These are phyloP conservation scores for Paracorniculantispora psalliotae DNA, from an alignment of 2,329 filamentous ascomycete species.

Conservation along the genomic window DNA sequence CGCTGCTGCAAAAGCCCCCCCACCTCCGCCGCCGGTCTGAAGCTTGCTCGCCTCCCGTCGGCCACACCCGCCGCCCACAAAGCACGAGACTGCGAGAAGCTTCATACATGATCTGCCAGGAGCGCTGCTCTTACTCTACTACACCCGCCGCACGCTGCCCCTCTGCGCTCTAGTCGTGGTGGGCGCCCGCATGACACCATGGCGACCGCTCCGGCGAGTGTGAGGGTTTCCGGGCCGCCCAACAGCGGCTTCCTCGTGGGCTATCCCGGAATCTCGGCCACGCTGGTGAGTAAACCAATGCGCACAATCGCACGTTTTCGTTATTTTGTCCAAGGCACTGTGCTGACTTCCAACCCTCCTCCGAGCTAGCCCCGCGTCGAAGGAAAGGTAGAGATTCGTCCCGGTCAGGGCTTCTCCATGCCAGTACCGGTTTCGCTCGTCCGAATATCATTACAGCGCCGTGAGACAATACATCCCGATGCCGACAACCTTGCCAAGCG, in stretches of 20 bases:
- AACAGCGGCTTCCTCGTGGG: slow-evolving; percentile 96
- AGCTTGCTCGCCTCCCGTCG: neutral
- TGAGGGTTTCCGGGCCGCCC: slow-evolving; percentile 93
- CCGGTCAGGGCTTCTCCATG: slow-evolving; percentile 76
- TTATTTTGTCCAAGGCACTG: neutral
- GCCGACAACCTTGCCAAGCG: slow-evolving; percentile 93
- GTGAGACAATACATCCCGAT: slow-evolving; percentile 93
- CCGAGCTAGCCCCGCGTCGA: slow-evolving; percentile 81
- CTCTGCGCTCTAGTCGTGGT: slow-evolving; percentile 23
- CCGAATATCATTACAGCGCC: slow-evolving; percentile 85
- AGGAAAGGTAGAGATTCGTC: slow-evolving; percentile 94
- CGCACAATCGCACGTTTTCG: slow-evolving; percentile 12
- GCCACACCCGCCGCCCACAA: neutral
- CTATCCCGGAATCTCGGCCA: slow-evolving; percentile 96
- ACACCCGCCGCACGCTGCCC: neutral
- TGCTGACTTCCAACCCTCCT: slow-evolving; percentile 18
- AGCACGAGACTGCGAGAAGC: neutral
- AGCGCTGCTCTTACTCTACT: neutral
- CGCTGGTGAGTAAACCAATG: slow-evolving; percentile 63
- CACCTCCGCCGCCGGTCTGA: neutral
- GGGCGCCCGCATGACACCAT: slow-evolving; percentile 56
- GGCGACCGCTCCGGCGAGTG: slow-evolving; percentile 41
- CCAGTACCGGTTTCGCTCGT: slow-evolving; percentile 89
- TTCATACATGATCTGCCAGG: neutral
- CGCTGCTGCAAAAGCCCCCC: neutral